Percentiles rank a stretch among this genome's conserved stretches.
Conservation (phyloP, 768 basidiomycete species). For the Suillus ampliporus region DNA sequence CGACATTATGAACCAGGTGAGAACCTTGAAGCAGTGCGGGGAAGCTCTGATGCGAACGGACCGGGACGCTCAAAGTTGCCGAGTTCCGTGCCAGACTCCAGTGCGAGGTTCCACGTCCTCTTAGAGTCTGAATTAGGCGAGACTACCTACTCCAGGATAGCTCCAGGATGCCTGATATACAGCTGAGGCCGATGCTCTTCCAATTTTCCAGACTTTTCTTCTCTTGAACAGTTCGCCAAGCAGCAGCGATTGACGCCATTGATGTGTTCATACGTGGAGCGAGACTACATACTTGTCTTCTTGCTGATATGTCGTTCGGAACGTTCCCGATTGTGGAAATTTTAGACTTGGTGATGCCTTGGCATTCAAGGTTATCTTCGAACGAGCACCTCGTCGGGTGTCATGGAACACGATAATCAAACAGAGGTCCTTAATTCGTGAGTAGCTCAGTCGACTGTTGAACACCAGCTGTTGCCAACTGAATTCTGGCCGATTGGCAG, state of each 20-base stretch:
- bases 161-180: too few species aligned
- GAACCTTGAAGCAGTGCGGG: neutral
- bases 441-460: neutral
- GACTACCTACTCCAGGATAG: too few species aligned
- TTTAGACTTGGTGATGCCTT: neutral
- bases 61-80: neutral
- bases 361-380: neutral
- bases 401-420: slow-evolving; percentile 7
- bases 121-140: too few species aligned
- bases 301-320: neutral
- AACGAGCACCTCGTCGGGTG: neutral
- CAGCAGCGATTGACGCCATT: neutral
- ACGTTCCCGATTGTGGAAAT: slow-evolving; percentile 5
- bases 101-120: too few species aligned
- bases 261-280: neutral
- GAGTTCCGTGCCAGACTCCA: neutral
- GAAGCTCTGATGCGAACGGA: neutral
- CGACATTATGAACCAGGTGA: slow-evolving; percentile 22
- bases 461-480: neutral
- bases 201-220: neutral
- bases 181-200: neutral
- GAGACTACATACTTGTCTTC: too few species aligned
- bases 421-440: slow-evolving; percentile 1
- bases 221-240: neutral
- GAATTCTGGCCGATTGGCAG: neutral